A percentile compares a stretch with the other conserved stretches of the same genome.
phyloP scores from a whole-genome alignment of 1,284 basidiomycete species.

The Microbotryum silenes-acaulis region DNA sequence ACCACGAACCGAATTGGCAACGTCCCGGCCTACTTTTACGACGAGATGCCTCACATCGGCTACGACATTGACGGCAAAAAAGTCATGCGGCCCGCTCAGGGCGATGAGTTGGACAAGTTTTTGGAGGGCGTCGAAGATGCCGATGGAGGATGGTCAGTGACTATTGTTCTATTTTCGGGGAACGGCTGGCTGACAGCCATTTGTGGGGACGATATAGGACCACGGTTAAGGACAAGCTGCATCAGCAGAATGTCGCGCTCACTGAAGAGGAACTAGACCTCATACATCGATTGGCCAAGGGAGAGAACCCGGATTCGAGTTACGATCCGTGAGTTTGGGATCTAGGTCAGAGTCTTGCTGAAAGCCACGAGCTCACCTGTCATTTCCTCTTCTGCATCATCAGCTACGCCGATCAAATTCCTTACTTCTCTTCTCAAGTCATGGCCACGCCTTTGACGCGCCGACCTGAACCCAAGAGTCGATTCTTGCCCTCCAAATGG shows the following conservation, averaged over 20 bases:
- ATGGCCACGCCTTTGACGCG: conserved; percentile 85
- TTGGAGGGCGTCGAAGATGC: conserved; percentile 88
- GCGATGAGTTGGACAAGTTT: conserved; percentile 97
- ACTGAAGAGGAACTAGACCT: conserved; percentile 90
- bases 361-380: neutral
- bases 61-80: conserved; percentile 94
- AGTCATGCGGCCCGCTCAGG: conserved; percentile 85
- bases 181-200: neutral
- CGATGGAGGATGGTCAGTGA: conserved; percentile 62
- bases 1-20: conserved; percentile 89
- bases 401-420: conserved; percentile 80
- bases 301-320: conserved; percentile 80
- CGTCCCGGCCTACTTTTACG: conserved; percentile 97
- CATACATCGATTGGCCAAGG: conserved; percentile 78
- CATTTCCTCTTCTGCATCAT: neutral
- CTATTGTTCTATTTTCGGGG: neutral
- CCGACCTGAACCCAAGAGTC: conserved; percentile 88
- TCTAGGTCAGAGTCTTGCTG: neutral
- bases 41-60: conserved; percentile 97
- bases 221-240: conserved; percentile 82
- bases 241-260: conserved; percentile 77
- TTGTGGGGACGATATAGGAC: conserved; percentile 53
- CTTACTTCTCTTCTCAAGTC: conserved; percentile 97
- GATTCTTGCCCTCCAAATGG: conserved; percentile 98
- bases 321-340: conserved; percentile 55